These are phyloP conservation scores for Clitopilus hobsonii DNA, from an alignment of 768 basidiomycete genomes.

Conservation along the genomic window DNA sequence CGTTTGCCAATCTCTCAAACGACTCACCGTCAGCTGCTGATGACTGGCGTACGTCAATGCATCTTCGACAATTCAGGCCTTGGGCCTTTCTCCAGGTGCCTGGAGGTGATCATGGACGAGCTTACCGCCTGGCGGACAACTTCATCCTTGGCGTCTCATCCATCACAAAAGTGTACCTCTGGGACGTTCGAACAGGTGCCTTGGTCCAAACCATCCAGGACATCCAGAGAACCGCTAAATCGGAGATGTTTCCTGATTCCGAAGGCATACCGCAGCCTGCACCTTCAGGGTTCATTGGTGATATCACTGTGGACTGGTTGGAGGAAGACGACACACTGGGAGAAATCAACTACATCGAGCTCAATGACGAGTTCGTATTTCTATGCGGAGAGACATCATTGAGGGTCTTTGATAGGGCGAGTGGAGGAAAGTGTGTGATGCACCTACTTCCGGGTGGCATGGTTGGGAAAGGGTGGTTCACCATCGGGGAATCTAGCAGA, in stretches of 20 bases:
- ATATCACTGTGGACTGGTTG: background rate
- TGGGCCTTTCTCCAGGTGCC: conserved; percentile 55
- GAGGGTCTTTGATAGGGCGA: conserved; percentile 48
- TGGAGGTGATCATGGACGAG: conserved; percentile 26
- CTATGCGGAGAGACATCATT: conserved; percentile 47
- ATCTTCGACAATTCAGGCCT: conserved; percentile 53
- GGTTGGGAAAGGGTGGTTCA: conserved; percentile 17
- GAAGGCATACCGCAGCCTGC: background rate
- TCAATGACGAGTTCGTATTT: conserved; percentile 53
- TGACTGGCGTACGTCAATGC: too few species aligned
- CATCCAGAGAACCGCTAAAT: conserved; percentile 21
- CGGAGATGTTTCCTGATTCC: background rate
- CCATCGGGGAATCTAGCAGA: conserved; percentile 28
- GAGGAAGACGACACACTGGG: conserved; percentile 20
- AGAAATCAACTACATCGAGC: conserved; percentile 59
- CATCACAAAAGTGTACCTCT: conserved; percentile 44
- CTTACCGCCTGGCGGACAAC: conserved; percentile 60
- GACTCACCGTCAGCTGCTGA: too few species aligned
- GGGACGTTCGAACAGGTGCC: conserved; percentile 52
- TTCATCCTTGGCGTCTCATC: conserved; percentile 57
- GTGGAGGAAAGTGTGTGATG: conserved; percentile 35
- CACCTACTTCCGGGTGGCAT: conserved; percentile 32
- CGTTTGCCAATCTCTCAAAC: too few species aligned
- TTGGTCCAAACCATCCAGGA: conserved; percentile 44
- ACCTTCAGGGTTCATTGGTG: background rate